Evolutionary conservation across 2,329 filamentous ascomycete genomes (phyloP), one percentile per base, ranked within the genome.

Genomic region (Fusarium paranaense): DNA sequence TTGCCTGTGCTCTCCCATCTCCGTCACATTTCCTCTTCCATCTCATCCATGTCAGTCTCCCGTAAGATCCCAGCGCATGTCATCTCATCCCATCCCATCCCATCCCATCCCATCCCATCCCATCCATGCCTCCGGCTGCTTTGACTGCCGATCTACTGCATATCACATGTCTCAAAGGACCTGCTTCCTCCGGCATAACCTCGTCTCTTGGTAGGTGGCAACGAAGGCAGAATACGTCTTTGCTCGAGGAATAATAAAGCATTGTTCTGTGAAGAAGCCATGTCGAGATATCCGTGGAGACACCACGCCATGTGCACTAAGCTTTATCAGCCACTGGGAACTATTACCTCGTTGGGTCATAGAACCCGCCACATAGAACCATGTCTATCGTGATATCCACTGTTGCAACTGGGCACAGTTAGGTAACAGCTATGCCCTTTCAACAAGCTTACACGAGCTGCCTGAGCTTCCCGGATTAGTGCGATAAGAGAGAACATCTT

Each of bases 51-150:
- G 58, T 47, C 60, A 54, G 62, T 65, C 65, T 65, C 64, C 72
- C 73, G 71, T 65, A 25, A 56, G 60, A 74, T 74, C 71, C 64
- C 62, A 66, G 68, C 14, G 67, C 72, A 69, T 62, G 56, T 59
- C 57, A 62, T 69, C 47, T 62, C 57, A 64, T 65, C 60, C 47
- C 58, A 62, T 70, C 22, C 22, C 22, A 22, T 22, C 22, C 22
- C 22, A 22, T 22, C 25, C 47, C 38, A 62, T 66, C 45, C 47
- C n/a, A n/a, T 22, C 22, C 22, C 22, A 22, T 22, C 25, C 47
- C 38, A 62, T 66, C 45, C 47, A 42, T 57, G 64, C 57, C 50
- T 61, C 52, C 30, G 35, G 30, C 30, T 50, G 60, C 20, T 60
- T 47, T 42, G 10, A 42, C 27, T 60, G 37, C 57, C 57, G 37